Base-by-base conservation (phyloP, 345 rosid species). In the Abelmoschus esculentus region DNA sequence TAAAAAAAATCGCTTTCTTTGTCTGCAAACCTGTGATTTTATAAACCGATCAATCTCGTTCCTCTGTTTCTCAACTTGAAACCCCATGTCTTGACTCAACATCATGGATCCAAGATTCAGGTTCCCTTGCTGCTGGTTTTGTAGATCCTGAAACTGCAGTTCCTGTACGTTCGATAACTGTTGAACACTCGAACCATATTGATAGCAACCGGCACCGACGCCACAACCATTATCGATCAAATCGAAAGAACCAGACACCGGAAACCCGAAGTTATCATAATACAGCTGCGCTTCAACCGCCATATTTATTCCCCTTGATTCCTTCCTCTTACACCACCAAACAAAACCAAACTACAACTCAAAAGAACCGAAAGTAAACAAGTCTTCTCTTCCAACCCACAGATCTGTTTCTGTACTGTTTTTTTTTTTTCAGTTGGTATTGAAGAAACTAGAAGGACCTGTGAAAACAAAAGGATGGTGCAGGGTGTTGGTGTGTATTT, bases 231-330 rank as follows among this genome's bases (percentile, higher is more conserved):
- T 80, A 58, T 77, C 84, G 58, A 77, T 70, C 81, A 69, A 74
- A 74, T 83, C 87, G 28, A 83, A 86, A 1, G 80, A 80, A 4
- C 78, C 86, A 29, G 70, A 80, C 22, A 73, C 69, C 0, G 87
- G 82, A 61, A 77, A 74, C 28, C 85, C 83, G 26, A 72, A 42
- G 19, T 70, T 85, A 54, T 83, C 83, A 3, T 79, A 76, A 76
- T 74, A 77, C 66, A 84, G 64, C 89, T 83, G 89, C 12, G 97
- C 88, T 78, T 85, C 85, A 38, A 93, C 78, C 5, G 98, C 98
- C 98, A 86, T 88, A 22, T 22, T 22, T 17, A 10, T 57, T 22
- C 12, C 2, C 11, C 50, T 1, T 14, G 15, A 55, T 50, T 29
- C 13, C 2, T 50, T 11, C n/a, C 31, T 38, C 40, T 22, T 22